These are phyloP conservation scores for Saturnispora halmiae DNA, from an alignment of 805 yeast species.

Conservation along the genomic window DNA sequence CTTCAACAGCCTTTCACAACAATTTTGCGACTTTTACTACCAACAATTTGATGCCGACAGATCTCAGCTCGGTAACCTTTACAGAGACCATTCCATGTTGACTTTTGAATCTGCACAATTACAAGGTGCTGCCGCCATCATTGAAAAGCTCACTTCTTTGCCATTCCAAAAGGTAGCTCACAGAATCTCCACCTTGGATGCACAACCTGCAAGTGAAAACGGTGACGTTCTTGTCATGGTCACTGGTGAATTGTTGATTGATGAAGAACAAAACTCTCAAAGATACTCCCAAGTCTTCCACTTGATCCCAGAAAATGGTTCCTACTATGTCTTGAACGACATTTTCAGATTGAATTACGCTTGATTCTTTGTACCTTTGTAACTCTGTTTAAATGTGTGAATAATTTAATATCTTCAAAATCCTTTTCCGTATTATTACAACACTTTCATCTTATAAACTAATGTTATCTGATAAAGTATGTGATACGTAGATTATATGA, in stretches of 20 bases:
- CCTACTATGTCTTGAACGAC: slow-evolving; percentile 93
- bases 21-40: slow-evolving; percentile 91
- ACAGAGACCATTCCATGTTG: slow-evolving; percentile 93
- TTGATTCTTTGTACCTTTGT: slow-evolving; percentile 8
- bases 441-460: too few species aligned
- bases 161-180: slow-evolving; percentile 92
- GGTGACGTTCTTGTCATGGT: slow-evolving; percentile 96
- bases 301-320: slow-evolving; percentile 82
- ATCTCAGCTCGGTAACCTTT: slow-evolving; percentile 45
- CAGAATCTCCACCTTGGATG: slow-evolving; percentile 90
- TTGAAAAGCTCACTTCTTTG: slow-evolving; percentile 80
- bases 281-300: slow-evolving; percentile 97
- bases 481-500: too few species aligned
- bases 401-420: too few species aligned
- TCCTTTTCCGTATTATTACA: too few species aligned
- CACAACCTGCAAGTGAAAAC: slow-evolving; percentile 91
- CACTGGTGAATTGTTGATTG: slow-evolving; percentile 87
- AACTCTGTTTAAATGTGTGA: not conserved
- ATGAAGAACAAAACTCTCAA: slow-evolving; percentile 92
- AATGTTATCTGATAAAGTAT: too few species aligned
- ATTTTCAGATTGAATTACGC: slow-evolving; percentile 91
- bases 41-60: slow-evolving; percentile 91
- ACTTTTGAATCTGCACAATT: slow-evolving; percentile 91
- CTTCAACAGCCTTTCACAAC: slow-evolving; percentile 37
- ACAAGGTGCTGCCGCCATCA: slow-evolving; percentile 89